Conservation (phyloP, 805 yeast genomes). For the Candida easanensis region DNA sequence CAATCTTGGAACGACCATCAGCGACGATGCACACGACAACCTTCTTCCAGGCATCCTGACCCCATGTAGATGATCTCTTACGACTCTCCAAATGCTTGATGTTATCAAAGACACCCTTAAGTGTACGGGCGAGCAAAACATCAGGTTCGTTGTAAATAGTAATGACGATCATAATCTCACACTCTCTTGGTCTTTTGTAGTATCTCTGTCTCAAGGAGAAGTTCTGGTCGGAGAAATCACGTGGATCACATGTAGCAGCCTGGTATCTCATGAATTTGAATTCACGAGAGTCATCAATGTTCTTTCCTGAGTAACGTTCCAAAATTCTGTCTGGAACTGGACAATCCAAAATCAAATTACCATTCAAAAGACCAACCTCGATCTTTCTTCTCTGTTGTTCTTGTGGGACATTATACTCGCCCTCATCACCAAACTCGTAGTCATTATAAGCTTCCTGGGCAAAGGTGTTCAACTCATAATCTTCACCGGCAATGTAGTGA, state of each 20-base stretch:
- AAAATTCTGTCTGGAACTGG: conserved; percentile 76
- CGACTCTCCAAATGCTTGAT: conserved; percentile 69
- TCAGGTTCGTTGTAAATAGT: conserved; percentile 93
- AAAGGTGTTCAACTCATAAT: conserved; percentile 27
- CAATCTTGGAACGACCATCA: conserved; percentile 86
- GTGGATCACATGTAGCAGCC: conserved; percentile 91
- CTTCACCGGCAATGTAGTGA: conserved; percentile 24
- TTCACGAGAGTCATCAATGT: conserved; percentile 50
- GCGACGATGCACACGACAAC: conserved; percentile 86
- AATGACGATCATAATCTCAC: conserved; percentile 81
- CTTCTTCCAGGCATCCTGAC: conserved; percentile 93
- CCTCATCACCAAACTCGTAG: conserved; percentile 34
- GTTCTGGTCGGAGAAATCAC: conserved; percentile 53
- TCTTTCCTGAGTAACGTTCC: conserved; percentile 42
- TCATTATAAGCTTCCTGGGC: conserved; percentile 17
- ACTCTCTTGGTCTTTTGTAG: conserved; percentile 72
- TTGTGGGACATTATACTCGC: conserved; percentile 34
- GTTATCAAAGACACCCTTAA: conserved; percentile 89
- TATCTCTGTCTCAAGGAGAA: conserved; percentile 83
- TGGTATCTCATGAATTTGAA: conserved; percentile 88
- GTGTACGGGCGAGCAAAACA: conserved; percentile 73
- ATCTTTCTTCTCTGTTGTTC: conserved; percentile 43
- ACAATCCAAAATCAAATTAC: conserved; percentile 84
- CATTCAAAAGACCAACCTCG: conserved; percentile 41
- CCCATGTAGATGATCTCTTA: conserved; percentile 77